Percentiles rank a stretch among this genome's conserved stretches.
phyloP scores from a whole-genome alignment of 129 eudicot genomes.

The Cynara cardunculus region DNA sequence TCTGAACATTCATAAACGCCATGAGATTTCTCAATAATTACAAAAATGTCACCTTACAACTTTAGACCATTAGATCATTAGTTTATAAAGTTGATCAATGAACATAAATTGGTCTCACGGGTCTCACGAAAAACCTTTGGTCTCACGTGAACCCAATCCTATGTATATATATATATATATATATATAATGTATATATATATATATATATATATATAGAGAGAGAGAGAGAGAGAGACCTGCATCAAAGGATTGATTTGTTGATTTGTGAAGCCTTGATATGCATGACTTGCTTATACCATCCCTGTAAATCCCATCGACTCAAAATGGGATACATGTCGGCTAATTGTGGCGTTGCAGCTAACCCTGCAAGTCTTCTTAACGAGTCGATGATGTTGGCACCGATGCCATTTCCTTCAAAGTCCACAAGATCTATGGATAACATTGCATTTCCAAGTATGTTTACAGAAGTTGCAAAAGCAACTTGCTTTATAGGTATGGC shows the following conservation, averaged over 20 bases:
- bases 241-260: conserved; percentile 21
- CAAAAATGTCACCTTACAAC: no score
- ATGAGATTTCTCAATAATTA: no score
- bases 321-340: conserved; percentile 34
- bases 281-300: conserved; percentile 21
- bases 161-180: no score
- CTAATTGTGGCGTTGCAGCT: conserved; percentile 18
- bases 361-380: conserved; percentile 19
- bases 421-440: conserved; percentile 34
- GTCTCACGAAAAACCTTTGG: no score
- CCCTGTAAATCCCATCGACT: conserved; percentile 32
- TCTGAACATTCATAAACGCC: no score
- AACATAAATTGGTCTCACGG: no score
- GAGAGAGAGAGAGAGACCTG: conserved; percentile 12
- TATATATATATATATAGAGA: no score
- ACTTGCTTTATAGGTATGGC: conserved; percentile 21
- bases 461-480: conserved; percentile 27
- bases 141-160: no score
- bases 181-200: no score
- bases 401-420: conserved; percentile 24
- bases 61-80: no score
- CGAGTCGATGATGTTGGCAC: not conserved
- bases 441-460: conserved; percentile 24
- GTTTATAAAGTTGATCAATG: no score
- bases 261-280: conserved; percentile 26